Percentiles rank a stretch among this genome's conserved stretches.
Evolutionary conservation across 2,329 filamentous ascomycete genomes (phyloP).

Genomic region (Cladosporium sp.): DNA sequence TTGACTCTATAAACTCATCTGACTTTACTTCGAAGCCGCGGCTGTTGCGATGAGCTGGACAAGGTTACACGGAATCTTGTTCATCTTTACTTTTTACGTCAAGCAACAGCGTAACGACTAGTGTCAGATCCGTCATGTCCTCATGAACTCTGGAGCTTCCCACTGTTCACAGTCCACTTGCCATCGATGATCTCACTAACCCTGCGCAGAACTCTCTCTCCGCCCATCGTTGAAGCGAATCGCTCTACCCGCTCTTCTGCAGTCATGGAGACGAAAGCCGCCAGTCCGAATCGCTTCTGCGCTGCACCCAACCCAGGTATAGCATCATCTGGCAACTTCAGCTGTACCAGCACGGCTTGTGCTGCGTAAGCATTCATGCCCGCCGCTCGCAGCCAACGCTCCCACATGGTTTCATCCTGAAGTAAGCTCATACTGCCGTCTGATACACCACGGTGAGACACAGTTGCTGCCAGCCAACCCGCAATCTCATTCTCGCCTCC

Average conservation of each 20-base stretch:
- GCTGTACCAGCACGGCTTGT: slow-evolving; percentile 50
- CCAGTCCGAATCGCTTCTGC: slow-evolving; percentile 40
- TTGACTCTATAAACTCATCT: no score
- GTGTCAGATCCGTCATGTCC: no score
- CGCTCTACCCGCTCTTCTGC: slow-evolving; percentile 43
- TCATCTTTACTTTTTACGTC: no score
- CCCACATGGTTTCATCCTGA: slow-evolving; percentile 60
- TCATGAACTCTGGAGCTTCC: no score
- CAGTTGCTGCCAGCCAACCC: slow-evolving; percentile 38
- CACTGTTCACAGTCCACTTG: slow-evolving; percentile 11
- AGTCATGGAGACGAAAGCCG: slow-evolving; percentile 56
- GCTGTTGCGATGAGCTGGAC: no score
- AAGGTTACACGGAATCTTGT: no score
- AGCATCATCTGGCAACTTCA: slow-evolving; percentile 34
- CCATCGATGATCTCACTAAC: slow-evolving; percentile 52
- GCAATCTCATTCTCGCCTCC: slow-evolving; percentile 41
- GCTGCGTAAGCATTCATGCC: slow-evolving; percentile 71
- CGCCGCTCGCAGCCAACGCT: slow-evolving; percentile 60
- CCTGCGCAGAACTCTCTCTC: slow-evolving; percentile 49
- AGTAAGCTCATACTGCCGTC: slow-evolving; percentile 22
- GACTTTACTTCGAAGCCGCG: no score
- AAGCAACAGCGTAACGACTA: no score
- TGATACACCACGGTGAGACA: slow-evolving; percentile 37
- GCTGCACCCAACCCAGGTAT: slow-evolving; percentile 11
- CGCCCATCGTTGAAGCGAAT: slow-evolving; percentile 54